phyloP scores from a whole-genome alignment of 2,329 filamentous ascomycete species.

The Cladophialophora psammophila region DNA sequence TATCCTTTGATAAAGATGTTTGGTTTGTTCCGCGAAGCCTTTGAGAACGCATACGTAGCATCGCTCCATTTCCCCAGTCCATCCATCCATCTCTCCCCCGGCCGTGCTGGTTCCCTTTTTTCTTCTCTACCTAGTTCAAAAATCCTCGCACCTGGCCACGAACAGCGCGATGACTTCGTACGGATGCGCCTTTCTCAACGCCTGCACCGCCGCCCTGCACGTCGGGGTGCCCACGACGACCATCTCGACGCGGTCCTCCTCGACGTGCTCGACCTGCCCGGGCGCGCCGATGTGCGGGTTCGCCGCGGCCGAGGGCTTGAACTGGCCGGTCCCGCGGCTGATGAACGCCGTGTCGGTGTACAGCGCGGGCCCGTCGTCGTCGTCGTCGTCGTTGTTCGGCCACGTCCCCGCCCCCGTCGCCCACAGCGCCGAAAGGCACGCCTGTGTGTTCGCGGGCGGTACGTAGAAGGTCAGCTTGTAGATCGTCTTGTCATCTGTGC shows the following conservation, averaged over 20 bases:
- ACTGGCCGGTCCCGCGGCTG: conserved; percentile 51
- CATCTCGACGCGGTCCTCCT: conserved; percentile 54
- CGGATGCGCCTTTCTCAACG: conserved; percentile 53
- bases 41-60: not conserved
- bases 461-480: conserved; percentile 56
- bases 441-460: conserved; percentile 48
- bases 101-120: no score
- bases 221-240: conserved; percentile 51
- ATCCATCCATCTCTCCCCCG: no score
- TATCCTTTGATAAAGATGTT: not conserved
- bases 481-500: conserved; percentile 18
- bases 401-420: conserved; percentile 52
- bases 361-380: conserved; percentile 33
- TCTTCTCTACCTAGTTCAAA: not conserved
- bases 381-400: conserved; percentile 44
- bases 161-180: conserved; percentile 56
- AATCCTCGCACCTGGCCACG: conserved; percentile 51
- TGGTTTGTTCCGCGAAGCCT: not conserved
- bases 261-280: conserved; percentile 49
- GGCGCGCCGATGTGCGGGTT: conserved; percentile 51
- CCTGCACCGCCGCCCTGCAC: conserved; percentile 51
- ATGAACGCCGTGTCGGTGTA: conserved; percentile 53
- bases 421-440: conserved; percentile 54
- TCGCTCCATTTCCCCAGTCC: no score
- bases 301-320: conserved; percentile 50